A percentile compares a stretch with the other conserved stretches of the same genome.
Evolutionary conservation across 345 rosid species (phyloP).

Genomic region (Acer yangbiense): DNA sequence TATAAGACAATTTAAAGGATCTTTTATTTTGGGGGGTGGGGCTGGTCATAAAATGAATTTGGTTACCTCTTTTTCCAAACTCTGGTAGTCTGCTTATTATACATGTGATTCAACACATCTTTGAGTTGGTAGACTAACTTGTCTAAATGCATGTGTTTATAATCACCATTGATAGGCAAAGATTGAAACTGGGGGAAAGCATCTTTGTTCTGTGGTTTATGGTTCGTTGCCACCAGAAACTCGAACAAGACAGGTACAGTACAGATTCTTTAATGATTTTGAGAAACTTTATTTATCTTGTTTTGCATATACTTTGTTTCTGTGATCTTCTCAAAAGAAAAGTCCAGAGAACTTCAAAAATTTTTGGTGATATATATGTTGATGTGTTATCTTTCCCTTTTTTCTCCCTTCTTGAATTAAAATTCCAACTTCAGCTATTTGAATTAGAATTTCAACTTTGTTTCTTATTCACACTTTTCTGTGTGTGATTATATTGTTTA

Average conservation of each 20-base stretch:
- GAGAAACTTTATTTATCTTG: slow-evolving; percentile 9
- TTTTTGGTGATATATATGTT: not conserved
- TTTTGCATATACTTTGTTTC: not conserved
- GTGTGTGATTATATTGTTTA: not conserved
- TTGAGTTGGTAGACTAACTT: slow-evolving; percentile 17
- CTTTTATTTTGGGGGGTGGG: not conserved
- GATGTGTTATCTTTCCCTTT: not conserved
- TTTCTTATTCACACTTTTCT: not conserved
- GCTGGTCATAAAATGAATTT: not conserved
- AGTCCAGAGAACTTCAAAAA: not conserved
- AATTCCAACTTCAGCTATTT: not conserved
- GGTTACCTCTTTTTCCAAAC: not conserved
- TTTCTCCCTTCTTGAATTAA: not conserved
- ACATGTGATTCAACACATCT: not conserved
- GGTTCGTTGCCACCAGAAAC: slow-evolving; percentile 94
- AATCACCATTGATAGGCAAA: slow-evolving; percentile 42
- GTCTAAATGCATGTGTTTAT: slow-evolving; percentile 13
- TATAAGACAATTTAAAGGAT: not conserved
- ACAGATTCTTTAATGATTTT: slow-evolving; percentile 27
- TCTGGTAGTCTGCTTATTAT: not conserved
- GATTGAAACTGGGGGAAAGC: slow-evolving; percentile 66
- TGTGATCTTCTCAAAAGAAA: not conserved
- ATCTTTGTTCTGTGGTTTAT: slow-evolving; percentile 92
- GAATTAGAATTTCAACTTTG: not conserved
- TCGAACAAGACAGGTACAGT: slow-evolving; percentile 89